Percentiles rank a stretch among this genome's conserved stretches.
Conservation (phyloP, 495 filamentous ascomycete species). For the Penicillium soppii region DNA sequence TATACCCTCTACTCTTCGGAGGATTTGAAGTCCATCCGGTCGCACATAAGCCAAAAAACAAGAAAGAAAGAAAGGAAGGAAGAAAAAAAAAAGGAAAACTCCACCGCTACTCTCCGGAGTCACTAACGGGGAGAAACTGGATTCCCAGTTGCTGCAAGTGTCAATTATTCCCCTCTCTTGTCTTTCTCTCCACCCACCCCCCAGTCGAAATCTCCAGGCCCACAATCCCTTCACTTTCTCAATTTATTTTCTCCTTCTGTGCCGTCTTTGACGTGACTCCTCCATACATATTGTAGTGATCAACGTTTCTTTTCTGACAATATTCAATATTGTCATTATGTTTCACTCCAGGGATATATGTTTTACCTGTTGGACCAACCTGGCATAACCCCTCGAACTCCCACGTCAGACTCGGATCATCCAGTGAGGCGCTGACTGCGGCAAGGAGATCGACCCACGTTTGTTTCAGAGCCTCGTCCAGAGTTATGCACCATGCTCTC, state of each 20-base stretch:
- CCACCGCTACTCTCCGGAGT: conserved; percentile 17
- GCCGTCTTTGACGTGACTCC: no score
- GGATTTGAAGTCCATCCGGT: conserved; percentile 10
- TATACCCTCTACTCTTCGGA: background rate
- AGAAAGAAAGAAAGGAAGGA: background rate
- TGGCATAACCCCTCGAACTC: no score
- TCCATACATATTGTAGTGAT: no score
- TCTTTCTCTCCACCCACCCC: conserved; percentile 2
- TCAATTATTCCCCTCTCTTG: no score
- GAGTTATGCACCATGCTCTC: no score
- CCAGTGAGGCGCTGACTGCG: conserved; percentile 7
- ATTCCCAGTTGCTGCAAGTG: no score
- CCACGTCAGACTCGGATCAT: background rate
- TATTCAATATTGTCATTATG: background rate
- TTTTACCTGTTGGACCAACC: no score
- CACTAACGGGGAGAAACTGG: conserved; percentile 13
- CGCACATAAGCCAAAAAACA: conserved; percentile 7
- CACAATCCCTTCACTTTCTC: conserved; percentile 8
- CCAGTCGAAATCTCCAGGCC: conserved; percentile 18
- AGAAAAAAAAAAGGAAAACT: background rate
- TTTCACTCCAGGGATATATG: background rate
- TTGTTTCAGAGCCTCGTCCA: conserved; percentile 10
- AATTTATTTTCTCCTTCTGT: background rate
- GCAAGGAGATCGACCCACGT: conserved; percentile 8
- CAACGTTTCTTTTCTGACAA: no score